Conservation (phyloP, 2,329 filamentous ascomycete genomes). For the Ascochyta rabiei region DNA sequence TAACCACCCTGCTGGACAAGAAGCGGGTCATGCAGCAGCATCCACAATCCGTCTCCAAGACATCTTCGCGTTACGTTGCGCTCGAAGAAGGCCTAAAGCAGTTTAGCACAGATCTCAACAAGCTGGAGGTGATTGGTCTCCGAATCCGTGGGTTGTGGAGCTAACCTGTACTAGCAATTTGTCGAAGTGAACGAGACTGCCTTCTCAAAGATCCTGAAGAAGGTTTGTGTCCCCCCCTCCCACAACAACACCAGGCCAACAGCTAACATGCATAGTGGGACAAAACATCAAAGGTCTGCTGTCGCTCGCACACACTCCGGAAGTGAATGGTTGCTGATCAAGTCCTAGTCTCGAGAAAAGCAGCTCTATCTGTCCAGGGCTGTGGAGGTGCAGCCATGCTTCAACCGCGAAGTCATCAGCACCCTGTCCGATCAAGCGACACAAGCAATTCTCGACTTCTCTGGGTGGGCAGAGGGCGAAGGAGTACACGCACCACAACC, state of each 20-base stretch:
- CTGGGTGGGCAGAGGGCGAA: constrained; percentile 96
- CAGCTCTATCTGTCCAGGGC: constrained; percentile 95
- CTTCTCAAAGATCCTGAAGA: constrained; percentile 98
- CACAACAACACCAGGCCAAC: neutral
- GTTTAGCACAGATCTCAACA: constrained; percentile 95
- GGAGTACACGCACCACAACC: constrained; percentile 72
- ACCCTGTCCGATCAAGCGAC: constrained; percentile 96
- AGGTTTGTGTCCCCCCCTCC: constrained; percentile 58
- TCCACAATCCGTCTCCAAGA: constrained; percentile 75
- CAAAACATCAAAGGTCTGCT: constrained; percentile 86
- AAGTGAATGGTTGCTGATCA: constrained; percentile 38
- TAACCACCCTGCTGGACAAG: constrained; percentile 93
- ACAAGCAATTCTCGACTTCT: constrained; percentile 91
- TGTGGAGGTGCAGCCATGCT: constrained; percentile 97
- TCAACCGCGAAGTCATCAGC: constrained; percentile 96
- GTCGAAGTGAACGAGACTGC: constrained; percentile 97
- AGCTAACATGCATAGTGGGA: constrained; percentile 73
- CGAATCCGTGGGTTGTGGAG: constrained; percentile 13
- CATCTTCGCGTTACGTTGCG: constrained; percentile 91
- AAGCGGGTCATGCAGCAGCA: constrained; percentile 88
- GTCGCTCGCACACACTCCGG: constrained; percentile 16
- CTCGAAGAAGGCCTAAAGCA: constrained; percentile 97
- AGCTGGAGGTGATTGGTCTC: constrained; percentile 68
- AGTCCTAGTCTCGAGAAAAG: constrained; percentile 81
- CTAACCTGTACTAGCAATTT: constrained; percentile 72